These are phyloP conservation scores for Colletotrichum tabaci DNA, from an alignment of 2,329 filamentous ascomycete genomes.

Conservation along the genomic window DNA sequence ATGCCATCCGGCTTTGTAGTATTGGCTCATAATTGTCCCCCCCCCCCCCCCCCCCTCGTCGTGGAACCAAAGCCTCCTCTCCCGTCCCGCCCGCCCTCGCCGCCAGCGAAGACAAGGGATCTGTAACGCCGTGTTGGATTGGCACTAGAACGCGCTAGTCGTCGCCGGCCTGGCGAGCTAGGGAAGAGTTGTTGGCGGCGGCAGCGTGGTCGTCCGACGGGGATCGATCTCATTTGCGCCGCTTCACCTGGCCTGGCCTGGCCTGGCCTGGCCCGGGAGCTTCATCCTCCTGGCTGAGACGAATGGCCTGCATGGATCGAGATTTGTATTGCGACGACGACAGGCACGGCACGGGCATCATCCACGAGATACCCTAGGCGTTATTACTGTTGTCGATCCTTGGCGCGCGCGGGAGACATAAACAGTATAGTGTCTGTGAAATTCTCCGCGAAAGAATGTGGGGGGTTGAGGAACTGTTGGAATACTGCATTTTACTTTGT, in stretches of 20 bases:
- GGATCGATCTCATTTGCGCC: neutral
- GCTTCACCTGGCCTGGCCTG: no score
- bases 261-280: neutral
- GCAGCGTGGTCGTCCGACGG: neutral
- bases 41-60: neutral
- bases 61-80: neutral
- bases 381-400: neutral
- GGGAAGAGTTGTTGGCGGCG: neutral
- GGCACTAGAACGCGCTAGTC: neutral
- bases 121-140: no score
- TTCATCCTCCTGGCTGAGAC: neutral
- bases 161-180: neutral
- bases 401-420: neutral
- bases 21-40: neutral
- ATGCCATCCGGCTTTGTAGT: conserved; percentile 15
- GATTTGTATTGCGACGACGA: neutral
- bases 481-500: no score
- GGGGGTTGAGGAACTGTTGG: neutral
- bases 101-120: neutral
- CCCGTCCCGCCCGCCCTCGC: neutral
- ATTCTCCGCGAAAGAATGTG: neutral
- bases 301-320: conserved; percentile 4
- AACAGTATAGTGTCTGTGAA: no score
- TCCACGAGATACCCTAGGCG: neutral
- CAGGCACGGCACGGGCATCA: neutral